phyloP scores from a whole-genome alignment of 805 yeast species.

The Suhomyces sp. region DNA sequence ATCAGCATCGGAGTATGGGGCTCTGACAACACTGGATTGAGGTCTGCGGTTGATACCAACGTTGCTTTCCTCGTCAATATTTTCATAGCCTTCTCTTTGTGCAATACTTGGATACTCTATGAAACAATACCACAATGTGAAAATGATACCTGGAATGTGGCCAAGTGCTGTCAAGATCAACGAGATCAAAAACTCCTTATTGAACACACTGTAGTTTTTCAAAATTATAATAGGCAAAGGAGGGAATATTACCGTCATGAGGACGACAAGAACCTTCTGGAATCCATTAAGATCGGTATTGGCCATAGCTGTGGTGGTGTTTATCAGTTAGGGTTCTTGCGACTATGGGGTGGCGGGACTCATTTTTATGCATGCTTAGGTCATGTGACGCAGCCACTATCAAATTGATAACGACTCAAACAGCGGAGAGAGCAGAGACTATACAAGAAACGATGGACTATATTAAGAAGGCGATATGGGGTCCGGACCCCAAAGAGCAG shows the following conservation, averaged over 20 bases:
- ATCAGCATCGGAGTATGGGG: neutral
- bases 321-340: neutral
- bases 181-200: slow-evolving; percentile 32
- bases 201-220: slow-evolving; percentile 26
- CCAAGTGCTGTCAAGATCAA: slow-evolving; percentile 31
- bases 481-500: slow-evolving; percentile 94
- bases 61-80: slow-evolving; percentile 19
- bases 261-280: slow-evolving; percentile 25
- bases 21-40: neutral
- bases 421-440: neutral
- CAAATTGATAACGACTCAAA: neutral
- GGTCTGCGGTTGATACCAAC: neutral
- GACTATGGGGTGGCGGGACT: neutral
- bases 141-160: slow-evolving; percentile 33
- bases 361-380: neutral
- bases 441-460: slow-evolving; percentile 57
- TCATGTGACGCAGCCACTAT: neutral
- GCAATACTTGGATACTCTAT: slow-evolving; percentile 2
- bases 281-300: neutral
- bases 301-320: neutral
- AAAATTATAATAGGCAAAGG: slow-evolving; percentile 37
- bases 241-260: slow-evolving; percentile 34
- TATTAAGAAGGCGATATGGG: slow-evolving; percentile 85
- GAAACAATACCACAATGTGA: slow-evolving; percentile 23
- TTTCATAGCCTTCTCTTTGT: slow-evolving; percentile 18